Evolutionary conservation across 805 yeast genomes (phyloP).

Genomic region (Wickerhamomyces sydowiorum): DNA sequence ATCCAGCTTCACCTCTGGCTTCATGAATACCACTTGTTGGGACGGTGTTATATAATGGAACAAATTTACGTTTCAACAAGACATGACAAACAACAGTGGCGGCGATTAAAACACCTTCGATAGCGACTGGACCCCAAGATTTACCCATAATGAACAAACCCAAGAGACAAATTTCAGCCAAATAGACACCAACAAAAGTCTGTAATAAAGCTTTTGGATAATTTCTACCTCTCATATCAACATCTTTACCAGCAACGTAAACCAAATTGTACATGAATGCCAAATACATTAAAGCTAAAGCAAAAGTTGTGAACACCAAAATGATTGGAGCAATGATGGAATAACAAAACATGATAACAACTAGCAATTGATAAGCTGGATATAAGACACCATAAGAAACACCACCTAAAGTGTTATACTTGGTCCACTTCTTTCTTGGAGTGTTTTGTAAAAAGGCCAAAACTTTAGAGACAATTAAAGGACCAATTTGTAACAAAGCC

Average conservation of each 20-base stretch:
- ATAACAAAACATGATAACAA: conserved; percentile 68
- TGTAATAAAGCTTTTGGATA: conserved; percentile 71
- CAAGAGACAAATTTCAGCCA: conserved; percentile 62
- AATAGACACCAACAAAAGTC: conserved; percentile 63
- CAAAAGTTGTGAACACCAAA: conserved; percentile 58
- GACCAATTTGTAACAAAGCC: conserved; percentile 66
- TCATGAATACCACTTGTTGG: conserved; percentile 52
- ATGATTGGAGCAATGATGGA: conserved; percentile 75
- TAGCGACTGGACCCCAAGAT: conserved; percentile 72
- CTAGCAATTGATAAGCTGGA: conserved; percentile 72
- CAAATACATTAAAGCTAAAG: conserved; percentile 50
- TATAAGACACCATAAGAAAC: conserved; percentile 81
- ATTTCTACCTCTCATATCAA: conserved; percentile 66
- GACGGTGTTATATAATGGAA: conserved; percentile 60
- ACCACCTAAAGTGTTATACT: conserved; percentile 55
- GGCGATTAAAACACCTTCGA: conserved; percentile 57
- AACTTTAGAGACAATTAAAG: conserved; percentile 63
- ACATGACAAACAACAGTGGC: conserved; percentile 56
- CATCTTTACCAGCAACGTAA: conserved; percentile 51
- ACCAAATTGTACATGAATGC: conserved; percentile 59
- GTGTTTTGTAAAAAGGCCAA: conserved; percentile 78
- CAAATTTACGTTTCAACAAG: conserved; percentile 51
- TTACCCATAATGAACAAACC: conserved; percentile 74
- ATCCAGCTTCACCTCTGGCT: conserved; percentile 33
- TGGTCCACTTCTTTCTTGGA: conserved; percentile 88